Base-by-base conservation (phyloP, 1,284 basidiomycete species). In the Sporisorium scitamineum region DNA sequence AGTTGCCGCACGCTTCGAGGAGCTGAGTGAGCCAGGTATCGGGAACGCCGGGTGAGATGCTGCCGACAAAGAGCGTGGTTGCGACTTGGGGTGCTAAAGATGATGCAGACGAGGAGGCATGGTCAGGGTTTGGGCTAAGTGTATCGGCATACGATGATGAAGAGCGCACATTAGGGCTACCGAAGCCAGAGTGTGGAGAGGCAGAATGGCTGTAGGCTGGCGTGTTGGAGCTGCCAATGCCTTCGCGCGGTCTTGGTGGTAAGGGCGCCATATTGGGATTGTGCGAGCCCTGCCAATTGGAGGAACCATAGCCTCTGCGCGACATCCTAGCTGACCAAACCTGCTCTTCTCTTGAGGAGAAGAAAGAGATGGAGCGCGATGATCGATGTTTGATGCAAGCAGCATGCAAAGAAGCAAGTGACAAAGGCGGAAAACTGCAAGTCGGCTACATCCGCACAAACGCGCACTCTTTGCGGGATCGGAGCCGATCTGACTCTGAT, bases 41-140 rank as follows among this genome's bases (percentile, higher is more conserved):
- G 0, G 91, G 91, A 70, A 97, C 93, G 5, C 95, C 95, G 26
- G 93, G 92, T 1, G 94, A 93, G 85, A 97, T 98, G 73, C 93
- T 93, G n/a, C 95, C 95, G 22, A 97, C 91, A 80, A 97, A 98
- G 14, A 96, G 88, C 27, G 85, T 87, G 0, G 91, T 92, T 1
- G 88, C 79, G 85, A 69, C 87, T 85, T 80, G 76, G 42, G 71
- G 55, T 10, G 41, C 65, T 5, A 48, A 50, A 2, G 47, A 54
- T 6, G 54, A 16, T 16, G 42, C 54, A 11, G 62, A 56, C 18
- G 68, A 58, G 16, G 50, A 39, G 42, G 45, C 55, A 24, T 61
- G 59, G 5, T 63, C 61, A 7, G 59, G 44, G 18, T 47, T n/a
- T 6, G 57, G 55, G 42, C 56, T 73, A 24, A 42, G 56, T 6